Base-by-base conservation (phyloP, 2,329 filamentous ascomycete genomes). In the Aspergillus quadricinctus region DNA sequence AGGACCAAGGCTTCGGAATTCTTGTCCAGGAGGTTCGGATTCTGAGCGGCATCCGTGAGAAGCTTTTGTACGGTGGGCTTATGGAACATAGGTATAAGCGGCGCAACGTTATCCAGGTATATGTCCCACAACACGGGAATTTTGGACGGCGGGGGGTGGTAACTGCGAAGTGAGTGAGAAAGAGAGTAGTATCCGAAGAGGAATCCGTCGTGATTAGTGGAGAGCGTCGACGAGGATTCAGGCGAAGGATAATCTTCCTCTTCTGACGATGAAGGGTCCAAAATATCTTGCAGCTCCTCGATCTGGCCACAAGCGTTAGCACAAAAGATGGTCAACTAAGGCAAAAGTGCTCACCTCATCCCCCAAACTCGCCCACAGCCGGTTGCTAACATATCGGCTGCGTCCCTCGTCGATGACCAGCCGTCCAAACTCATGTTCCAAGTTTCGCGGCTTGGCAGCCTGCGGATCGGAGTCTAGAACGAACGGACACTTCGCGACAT, bases 91-190 rank as follows among this genome's bases (percentile, higher is more conserved):
- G 85, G 84, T 61, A 86, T 74, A 17, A 87, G 66, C 1, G 84
- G 83, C 59, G 86, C 83, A 9, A 87, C 81, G 60, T 85, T 84
- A 56, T 85, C 81, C 61, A 81, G 79, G 71, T 80, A 88, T 3
- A 78, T 71, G n/a, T 80, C 74, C 83, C 83, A 86, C 55, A 84
- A 77, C 8, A 77, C 66, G 19, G 72, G 73, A 3, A 83, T 79
- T 57, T 81, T 79, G 35, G 77, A 71, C 0, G 77, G 72, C 3
- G 78, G 70, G 4, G 83, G 84, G 66, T 86, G 84, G n/a, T 84
- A 74, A 6, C 76, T 71, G 25, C 78, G 75, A 66, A 87, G 77
- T 55, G 82, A 82, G 37, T 82, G 79, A 41, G 75, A 81, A 6
- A 80, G 74, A 0, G 83, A 85, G 62, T 79, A 81, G 64, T 81